Percentiles rank a stretch among this genome's conserved stretches.
Evolutionary conservation across 139 green algal genomes (phyloP).

Genomic region (Pleodorina starrii): DNA sequence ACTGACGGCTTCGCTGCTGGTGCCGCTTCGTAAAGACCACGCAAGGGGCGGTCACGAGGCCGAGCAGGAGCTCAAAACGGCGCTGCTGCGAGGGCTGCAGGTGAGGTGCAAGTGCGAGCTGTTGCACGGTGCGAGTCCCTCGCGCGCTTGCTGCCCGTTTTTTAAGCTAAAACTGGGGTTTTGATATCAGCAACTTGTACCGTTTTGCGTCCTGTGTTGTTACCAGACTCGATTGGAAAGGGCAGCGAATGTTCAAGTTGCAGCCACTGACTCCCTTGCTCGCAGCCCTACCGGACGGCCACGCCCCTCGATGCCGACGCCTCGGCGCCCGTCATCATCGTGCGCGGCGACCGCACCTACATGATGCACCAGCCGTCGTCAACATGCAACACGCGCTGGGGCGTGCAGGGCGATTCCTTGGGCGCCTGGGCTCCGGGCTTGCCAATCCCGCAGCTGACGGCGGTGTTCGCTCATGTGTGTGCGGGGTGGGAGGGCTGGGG

Average conservation of each 20-base stretch:
- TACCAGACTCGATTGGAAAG: too few species aligned
- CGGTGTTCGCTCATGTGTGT: slow-evolving; percentile 25
- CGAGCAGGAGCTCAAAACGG: not conserved
- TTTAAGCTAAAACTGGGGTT: too few species aligned
- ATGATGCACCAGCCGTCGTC: not conserved
- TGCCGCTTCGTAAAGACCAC: slow-evolving; percentile 40
- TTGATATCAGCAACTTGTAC: too few species aligned
- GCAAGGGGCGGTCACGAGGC: slow-evolving; percentile 47
- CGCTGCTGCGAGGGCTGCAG: slow-evolving; percentile 33
- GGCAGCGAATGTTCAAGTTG: too few species aligned
- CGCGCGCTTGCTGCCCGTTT: too few species aligned
- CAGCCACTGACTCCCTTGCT: too few species aligned
- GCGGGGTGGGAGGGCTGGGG: too few species aligned
- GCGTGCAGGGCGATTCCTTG: not conserved
- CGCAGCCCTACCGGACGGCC: slow-evolving; percentile 23
- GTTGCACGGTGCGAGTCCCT: too few species aligned
- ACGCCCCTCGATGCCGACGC: not conserved
- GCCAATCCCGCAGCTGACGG: not conserved
- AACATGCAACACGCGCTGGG: not conserved
- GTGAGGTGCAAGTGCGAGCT: too few species aligned
- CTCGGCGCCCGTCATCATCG: not conserved
- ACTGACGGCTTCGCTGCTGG: slow-evolving; percentile 44
- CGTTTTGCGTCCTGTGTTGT: too few species aligned
- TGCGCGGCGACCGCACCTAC: not conserved
- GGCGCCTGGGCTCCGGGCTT: not conserved